Base-by-base conservation (phyloP, 2,329 filamentous ascomycete species). In the Alternaria tenuissima region DNA sequence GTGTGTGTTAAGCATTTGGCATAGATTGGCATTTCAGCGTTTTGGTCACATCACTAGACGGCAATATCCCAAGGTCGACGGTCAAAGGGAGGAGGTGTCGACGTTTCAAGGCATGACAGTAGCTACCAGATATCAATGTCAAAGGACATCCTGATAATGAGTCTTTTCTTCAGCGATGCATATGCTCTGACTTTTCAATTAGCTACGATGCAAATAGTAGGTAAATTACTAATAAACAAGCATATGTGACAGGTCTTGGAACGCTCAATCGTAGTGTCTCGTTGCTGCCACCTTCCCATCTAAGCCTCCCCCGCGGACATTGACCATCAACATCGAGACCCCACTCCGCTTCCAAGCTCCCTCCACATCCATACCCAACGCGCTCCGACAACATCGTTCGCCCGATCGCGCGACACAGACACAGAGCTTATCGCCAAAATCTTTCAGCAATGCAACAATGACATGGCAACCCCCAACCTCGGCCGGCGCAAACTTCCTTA, bases 211-310 rank as follows among this genome's bases (percentile, higher is more conserved):
- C 20, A 38, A 28, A 5, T 14, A 36, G 5, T 24, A 38, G 11
- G 14, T 20, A 1, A 49, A 49, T 16, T 32, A 38, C 14, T 4
- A 36, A 36, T 16, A 26, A 38, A 26, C 46, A 49, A 38, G 32
- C 20, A 49, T 32, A 36, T 49, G 34, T 20, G n/a, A 49, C 46
- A 11, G 16, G 32, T 38, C 46, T 36, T 38, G 20, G 32, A 18
- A 12, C 11, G 46, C 14, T 36, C 11, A 12, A 36, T 38, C 6
- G 46, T 49, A 49, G 46, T 49, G 46, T 34, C 20, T 36, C 11
- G 30, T 38, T 20, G 46, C 44, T 44, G 38, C 57, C 69, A 70
- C 69, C 66, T 71, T 70, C 67, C 68, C 52, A 57, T 63, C 56
- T 48, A 28, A 63, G 51, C 44, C 61, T 64, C 62, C 57, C 59